Percentiles rank a stretch among this genome's conserved stretches.
Conservation (phyloP, 1,284 basidiomycete species). For the Amylostereum areolatum region DNA sequence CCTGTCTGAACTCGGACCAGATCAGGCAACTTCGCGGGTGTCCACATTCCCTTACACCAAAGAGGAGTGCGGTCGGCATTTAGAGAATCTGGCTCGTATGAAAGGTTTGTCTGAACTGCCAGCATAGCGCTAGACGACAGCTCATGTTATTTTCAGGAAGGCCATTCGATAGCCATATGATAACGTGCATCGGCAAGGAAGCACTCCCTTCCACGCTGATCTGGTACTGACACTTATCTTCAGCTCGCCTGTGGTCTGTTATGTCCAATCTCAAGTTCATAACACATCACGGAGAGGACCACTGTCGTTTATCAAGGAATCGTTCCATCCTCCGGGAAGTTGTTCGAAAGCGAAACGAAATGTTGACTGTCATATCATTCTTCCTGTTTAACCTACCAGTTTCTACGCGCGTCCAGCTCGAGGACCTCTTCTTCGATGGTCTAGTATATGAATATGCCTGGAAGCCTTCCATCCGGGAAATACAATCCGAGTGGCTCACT, state of each 20-base stretch:
- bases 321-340: no score
- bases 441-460: conserved; percentile 40
- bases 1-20: no score
- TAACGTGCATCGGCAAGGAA: no score
- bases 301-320: conserved; percentile 30
- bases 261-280: conserved; percentile 36
- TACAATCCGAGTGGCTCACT: conserved; percentile 32
- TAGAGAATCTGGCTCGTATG: conserved; percentile 37
- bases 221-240: no score
- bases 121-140: conserved; percentile 27
- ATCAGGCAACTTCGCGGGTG: conserved; percentile 3
- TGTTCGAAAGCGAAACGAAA: no score
- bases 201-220: no score
- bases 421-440: conserved; percentile 39
- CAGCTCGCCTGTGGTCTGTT: neutral
- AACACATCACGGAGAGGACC: conserved; percentile 43
- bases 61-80: neutral
- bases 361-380: conserved; percentile 24
- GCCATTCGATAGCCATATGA: no score
- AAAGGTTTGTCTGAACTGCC: conserved; percentile 38
- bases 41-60: neutral
- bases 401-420: conserved; percentile 29
- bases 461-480: conserved; percentile 32
- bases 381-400: conserved; percentile 35
- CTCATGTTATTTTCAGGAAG: conserved; percentile 31